Evolutionary conservation across 768 basidiomycete species (phyloP), one percentile per base, ranked within the genome.

Genomic region (Termitomyces titanicus): DNA sequence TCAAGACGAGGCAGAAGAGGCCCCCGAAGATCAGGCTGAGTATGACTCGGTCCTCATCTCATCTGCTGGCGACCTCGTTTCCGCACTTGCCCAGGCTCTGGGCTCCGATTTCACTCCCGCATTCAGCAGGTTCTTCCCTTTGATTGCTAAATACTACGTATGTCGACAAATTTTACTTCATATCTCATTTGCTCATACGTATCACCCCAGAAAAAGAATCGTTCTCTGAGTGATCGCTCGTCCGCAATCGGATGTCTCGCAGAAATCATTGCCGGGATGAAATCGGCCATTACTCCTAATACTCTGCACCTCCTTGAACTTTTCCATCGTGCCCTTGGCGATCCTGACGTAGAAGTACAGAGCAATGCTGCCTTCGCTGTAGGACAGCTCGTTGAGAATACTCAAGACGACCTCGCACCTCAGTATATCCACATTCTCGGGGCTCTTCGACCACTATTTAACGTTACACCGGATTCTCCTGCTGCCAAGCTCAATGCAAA

Each of bases 321-420:
- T 53, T 89, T 97, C 74, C 87, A 88, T 70, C 80, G 78, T 51
- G 93, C 91, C 9, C 82, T 99, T 13, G 70, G 79, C 55, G 96
- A 98, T 66, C 71, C 77, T 2, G 96, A 98, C 39, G 74, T 86
- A n/a, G 96, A 98, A 72, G 95, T 98, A 9, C 85, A 91, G 63
- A 94, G 92, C 72, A 98, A 98, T 64, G 94, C 94, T 18, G 94
- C 94, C 15, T 99, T 97, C 68, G 96, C 95, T 33, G 79, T 85
- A 33, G 96, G 97, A 56, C 85, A 96, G 39, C 83, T 99, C 53
- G 82, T 98, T 60, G 92, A 95, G 73, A 83, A 94, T 74, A 86
- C 92, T 7, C 78, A 85, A 44, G 69, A 84, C 54, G 94, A 99
- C 68, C 80, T 98, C 37, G 84, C 88, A 0, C 74, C 80, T 10